phyloP scores from a whole-genome alignment of 768 basidiomycete genomes.

The Pisolithus albus region DNA sequence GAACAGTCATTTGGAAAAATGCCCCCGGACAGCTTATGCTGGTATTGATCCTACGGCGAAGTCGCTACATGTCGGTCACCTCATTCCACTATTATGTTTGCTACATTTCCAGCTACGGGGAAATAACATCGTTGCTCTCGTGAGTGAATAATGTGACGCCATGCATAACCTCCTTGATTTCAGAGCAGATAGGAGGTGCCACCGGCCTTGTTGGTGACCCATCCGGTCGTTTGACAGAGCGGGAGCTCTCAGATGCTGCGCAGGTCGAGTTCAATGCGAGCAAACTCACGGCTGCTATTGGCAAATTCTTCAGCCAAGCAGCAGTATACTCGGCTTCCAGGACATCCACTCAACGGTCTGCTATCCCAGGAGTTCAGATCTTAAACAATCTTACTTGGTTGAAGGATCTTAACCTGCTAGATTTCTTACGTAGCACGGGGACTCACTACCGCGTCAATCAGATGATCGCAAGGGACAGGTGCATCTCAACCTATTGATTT shows the following conservation, averaged over 20 bases:
- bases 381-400: conserved; percentile 78
- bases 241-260: conserved; percentile 55
- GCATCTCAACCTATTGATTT: conserved; percentile 10
- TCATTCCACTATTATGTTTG: conserved; percentile 79
- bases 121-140: conserved; percentile 76
- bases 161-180: conserved; percentile 3
- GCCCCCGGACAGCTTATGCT: conserved; percentile 60
- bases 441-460: conserved; percentile 74
- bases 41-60: conserved; percentile 91
- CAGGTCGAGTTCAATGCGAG: conserved; percentile 61
- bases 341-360: conserved; percentile 5
- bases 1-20: conserved; percentile 26
- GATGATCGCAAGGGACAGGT: conserved; percentile 93
- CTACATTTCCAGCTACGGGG: conserved; percentile 87
- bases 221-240: conserved; percentile 80
- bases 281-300: conserved; percentile 55
- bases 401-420: conserved; percentile 60
- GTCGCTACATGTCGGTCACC: conserved; percentile 89
- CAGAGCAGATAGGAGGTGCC: conserved; percentile 83
- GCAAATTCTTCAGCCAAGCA: conserved; percentile 68
- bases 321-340: conserved; percentile 48
- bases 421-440: conserved; percentile 80
- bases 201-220: conserved; percentile 98
- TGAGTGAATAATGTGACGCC: conserved; percentile 33
- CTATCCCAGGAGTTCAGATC: conserved; percentile 31